phyloP scores from a whole-genome alignment of 352 stramenopile species.

The Globisporangium ultimum region DNA sequence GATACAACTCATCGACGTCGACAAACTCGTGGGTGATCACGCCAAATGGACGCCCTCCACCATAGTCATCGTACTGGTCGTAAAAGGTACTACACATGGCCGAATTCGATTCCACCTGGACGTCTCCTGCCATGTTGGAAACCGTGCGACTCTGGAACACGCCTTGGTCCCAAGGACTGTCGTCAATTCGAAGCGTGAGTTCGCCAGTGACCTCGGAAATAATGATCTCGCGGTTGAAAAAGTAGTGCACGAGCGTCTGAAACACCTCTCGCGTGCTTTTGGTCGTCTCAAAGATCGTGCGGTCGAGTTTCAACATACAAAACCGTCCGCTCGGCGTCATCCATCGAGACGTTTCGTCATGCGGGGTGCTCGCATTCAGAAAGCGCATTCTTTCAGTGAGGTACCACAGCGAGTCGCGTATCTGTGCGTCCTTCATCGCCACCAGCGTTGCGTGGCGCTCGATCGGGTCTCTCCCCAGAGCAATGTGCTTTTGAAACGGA shows the following conservation, averaged over 20 bases:
- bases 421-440: too few relatives aligned
- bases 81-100: slow-evolving; percentile 1
- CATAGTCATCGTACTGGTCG: not conserved
- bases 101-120: slow-evolving; percentile 7
- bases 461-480: too few relatives aligned
- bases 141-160: slow-evolving; percentile 36
- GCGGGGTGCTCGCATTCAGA: too few relatives aligned
- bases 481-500: too few relatives aligned
- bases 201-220: slow-evolving; percentile 49
- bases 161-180: slow-evolving; percentile 33
- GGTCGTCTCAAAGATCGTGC: not conserved
- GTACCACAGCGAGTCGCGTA: too few relatives aligned
- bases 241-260: slow-evolving; percentile 48
- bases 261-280: slow-evolving; percentile 39
- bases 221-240: slow-evolving; percentile 51
- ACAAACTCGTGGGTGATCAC: slow-evolving; percentile 5
- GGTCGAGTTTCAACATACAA: too few relatives aligned
- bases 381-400: too few relatives aligned
- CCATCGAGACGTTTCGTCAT: too few relatives aligned
- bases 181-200: slow-evolving; percentile 51
- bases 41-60: not conserved
- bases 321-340: too few relatives aligned
- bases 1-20: slow-evolving; percentile 9
- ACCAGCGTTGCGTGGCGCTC: too few relatives aligned
- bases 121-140: slow-evolving; percentile 15